Base-by-base conservation (phyloP, 306 rosid species). In the Comarum palustre region DNA sequence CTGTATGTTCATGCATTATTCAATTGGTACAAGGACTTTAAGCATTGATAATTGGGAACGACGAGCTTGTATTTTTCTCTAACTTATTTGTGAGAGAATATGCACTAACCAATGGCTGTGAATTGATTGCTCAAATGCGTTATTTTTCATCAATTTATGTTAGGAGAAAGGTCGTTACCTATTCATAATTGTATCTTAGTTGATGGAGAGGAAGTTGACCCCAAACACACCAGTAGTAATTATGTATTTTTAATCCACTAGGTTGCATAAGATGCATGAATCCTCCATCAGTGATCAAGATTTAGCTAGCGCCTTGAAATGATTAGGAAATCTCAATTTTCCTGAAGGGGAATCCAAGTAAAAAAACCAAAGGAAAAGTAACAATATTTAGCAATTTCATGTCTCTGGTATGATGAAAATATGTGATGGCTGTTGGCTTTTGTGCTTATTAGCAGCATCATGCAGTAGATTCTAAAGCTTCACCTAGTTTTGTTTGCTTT, bases 381-480 rank as follows among this genome's bases (percentile, higher is more conserved):
- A 11, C 63, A 3, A 34, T 22, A 20, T 69, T 0, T 47, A 2
- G 45, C 6, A 17, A 3, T 19, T n/a, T 7, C 24, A 34, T 52
- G 46, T 14, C 73, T 8, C 36, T 1, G 55, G 66, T 71, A 15
- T 24, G 52, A 10, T 55, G 16, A 55, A 0, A 41, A 1, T 20
- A 36, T 39, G 75, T 0, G 66, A 41, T 51, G 41, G 38, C 51
- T 19, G 59, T 20, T 58, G 55, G 22, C n/a, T 62, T 51, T 62
- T 77, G n/a, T 71, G 72, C 41, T n/a, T n/a, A n/a, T 42, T 63
- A 31, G 38, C 50, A 77, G 42, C 27, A 62, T 36, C 43, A 27
- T 38, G 36, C 68, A 47, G 16, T 47, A 47, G 31, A 24, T 76
- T 66, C 61, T 0, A 20, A 46, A 15, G 51, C 3, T 50, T 69